Evolutionary conservation across 352 stramenopile genomes (phyloP), one percentile per base, ranked within the genome.

Genomic region (Phytophthora chlamydospora): DNA sequence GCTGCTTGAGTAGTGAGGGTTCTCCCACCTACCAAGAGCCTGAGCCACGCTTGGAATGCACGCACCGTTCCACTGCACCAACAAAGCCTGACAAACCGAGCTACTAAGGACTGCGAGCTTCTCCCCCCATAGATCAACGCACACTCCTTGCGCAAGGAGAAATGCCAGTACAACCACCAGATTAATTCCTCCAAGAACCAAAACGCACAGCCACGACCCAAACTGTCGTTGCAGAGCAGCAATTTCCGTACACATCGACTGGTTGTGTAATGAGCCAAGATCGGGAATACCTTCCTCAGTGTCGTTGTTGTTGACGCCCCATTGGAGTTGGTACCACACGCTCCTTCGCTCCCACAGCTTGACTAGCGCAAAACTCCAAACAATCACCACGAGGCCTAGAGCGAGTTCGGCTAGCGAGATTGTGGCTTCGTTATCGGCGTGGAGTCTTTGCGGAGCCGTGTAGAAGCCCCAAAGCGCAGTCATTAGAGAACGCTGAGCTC

Each of bases 301-400:
- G 42, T 13, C 64, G 32, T 9, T 56, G 11, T 14, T 64, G 14
- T 46, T 42, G 31, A 76, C 76, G 3, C 78, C 80, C 83, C 83
- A 91, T 60, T 85, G 66, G 14, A 91, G 79, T 27, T 79, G 67
- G 29, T 80, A 81, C 78, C 78, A 84, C 6, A 80, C 68, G 31
- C 78, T 85, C 33, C 67, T 73, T 9, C 78, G 83, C 19, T 88
- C 67, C 83, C 83, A 91, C 31, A 62, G 33, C 43, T 89, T 89
- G 19, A 65, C 61, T 48, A 90, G 85, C n/a, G 71, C 38, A 29
- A 86, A 68, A 1, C 70, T 72, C 80, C 75, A 89, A 33, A 62
- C 38, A n/a, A 80, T 58, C 2, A 83, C 60, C 1, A 38, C 39
- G 0, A 85, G 24, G 0, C 80, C 75, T 8, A 86, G 34, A 3